Evolutionary conservation across 371 early-diverging fungal genomes (phyloP), one percentile per base, ranked within the genome.

Genomic region (Mortierella polycephala): DNA sequence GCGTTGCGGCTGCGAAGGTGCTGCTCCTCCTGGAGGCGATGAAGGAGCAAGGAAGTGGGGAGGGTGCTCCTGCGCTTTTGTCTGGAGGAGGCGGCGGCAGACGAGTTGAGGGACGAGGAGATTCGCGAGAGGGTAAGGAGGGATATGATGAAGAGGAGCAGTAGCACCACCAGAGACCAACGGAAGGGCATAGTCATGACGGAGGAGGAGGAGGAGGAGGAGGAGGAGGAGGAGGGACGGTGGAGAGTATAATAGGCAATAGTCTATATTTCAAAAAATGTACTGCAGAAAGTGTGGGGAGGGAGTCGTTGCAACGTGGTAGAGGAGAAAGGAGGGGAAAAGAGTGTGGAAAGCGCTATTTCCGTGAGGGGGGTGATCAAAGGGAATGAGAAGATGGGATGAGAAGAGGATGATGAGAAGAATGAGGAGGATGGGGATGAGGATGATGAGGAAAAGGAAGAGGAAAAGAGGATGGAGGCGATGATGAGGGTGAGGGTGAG

Each of bases 21-120:
- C 20, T 71, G 56, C 40, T 76, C 77, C 20, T 76, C 77, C 49
- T 71, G 77, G 41, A 76, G 77, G 47, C 64, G 72, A 40, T 76
- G 77, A 0, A 67, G 52, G 20, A 46, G 40, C 14, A 64, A 44
- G 2, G 60, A 21, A 5, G 64, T 54, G 0, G 47, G 46, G 16
- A 37, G 1, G 6, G 18, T 11, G 18, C 20, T 37, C 63, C 53
- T 62, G 47, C 41, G 13, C 1, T 39, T 40, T 13, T 14, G 37
- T 41, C 18, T 47, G 42, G 23, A 20, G n/a, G 61, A 62, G 14
- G 20, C 21, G n/a, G 61, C 58, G 14, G 20, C 21, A 18, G 40
- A 55, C 10, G 62, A 20, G 23, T 37, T 20, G 7, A 57, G 39
- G 18, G 67, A 53, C 0, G 57, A 12, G 7, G 64, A 21, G 44